These are phyloP conservation scores for Alternaria postmessia DNA, from an alignment of 2,329 filamentous ascomycete species.

Conservation along the genomic window DNA sequence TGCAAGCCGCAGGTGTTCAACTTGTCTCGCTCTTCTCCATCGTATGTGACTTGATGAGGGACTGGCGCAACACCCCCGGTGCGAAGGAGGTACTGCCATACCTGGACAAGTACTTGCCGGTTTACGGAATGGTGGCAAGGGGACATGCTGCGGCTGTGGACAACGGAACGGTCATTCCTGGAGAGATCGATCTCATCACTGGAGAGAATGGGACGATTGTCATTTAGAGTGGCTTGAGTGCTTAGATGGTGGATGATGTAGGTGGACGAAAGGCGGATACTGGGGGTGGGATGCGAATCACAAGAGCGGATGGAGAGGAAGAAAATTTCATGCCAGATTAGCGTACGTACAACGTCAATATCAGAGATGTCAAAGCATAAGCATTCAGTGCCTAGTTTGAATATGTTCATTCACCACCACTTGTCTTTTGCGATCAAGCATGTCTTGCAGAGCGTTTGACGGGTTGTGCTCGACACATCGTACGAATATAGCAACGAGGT, in stretches of 20 bases:
- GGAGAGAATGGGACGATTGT: conserved; percentile 27
- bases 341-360: neutral
- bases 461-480: neutral
- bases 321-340: neutral
- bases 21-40: conserved; percentile 70
- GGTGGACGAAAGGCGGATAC: neutral
- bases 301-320: neutral
- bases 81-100: conserved; percentile 67
- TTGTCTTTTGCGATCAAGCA: neutral
- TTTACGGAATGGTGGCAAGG: conserved; percentile 70
- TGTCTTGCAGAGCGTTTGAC: neutral
- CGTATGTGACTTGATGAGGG: conserved; percentile 73
- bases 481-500: neutral
- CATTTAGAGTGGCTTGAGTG: neutral
- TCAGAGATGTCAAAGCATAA: neutral
- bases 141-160: conserved; percentile 67
- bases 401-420: neutral
- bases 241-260: no score
- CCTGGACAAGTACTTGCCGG: conserved; percentile 70
- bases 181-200: conserved; percentile 56
- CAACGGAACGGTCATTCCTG: conserved; percentile 65
- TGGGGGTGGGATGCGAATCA: neutral
- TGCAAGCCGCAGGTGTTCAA: conserved; percentile 72
- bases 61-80: conserved; percentile 68
- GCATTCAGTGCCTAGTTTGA: neutral